phyloP scores from a whole-genome alignment of 2,329 filamentous ascomycete species.

The Fusarium torreyae region DNA sequence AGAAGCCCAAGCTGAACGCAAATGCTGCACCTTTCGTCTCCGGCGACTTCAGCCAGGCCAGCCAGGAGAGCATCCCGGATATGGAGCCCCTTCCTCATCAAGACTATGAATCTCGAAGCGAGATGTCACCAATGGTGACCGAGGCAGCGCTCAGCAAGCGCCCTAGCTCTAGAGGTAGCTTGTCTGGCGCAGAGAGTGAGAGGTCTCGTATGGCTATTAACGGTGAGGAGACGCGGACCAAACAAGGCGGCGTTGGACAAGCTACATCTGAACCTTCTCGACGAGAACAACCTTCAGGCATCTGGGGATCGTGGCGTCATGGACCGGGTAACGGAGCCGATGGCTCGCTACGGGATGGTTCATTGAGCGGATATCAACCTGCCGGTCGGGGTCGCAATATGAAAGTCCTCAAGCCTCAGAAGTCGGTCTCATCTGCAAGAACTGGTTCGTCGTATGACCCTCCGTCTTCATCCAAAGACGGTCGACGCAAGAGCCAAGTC shows the following conservation, averaged over 20 bases:
- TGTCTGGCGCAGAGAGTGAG: slow-evolving; percentile 62
- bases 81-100: slow-evolving; percentile 39
- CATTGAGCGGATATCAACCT: slow-evolving; percentile 79
- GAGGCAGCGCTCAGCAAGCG: slow-evolving; percentile 56
- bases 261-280: slow-evolving; percentile 53
- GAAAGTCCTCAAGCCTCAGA: slow-evolving; percentile 89
- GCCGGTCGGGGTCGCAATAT: slow-evolving; percentile 78
- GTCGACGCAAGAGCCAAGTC: slow-evolving; percentile 69
- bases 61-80: slow-evolving; percentile 34
- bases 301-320: slow-evolving; percentile 81
- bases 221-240: slow-evolving; percentile 44
- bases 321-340: slow-evolving; percentile 67
- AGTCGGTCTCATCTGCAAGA: slow-evolving; percentile 70
- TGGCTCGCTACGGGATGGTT: slow-evolving; percentile 65
- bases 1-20: slow-evolving; percentile 73
- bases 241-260: slow-evolving; percentile 46
- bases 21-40: slow-evolving; percentile 61
- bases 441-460: slow-evolving; percentile 69
- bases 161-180: slow-evolving; percentile 53
- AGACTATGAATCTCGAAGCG: slow-evolving; percentile 47
- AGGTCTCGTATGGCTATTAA: slow-evolving; percentile 48
- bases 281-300: slow-evolving; percentile 68
- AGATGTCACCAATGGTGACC: slow-evolving; percentile 56
- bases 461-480: slow-evolving; percentile 63
- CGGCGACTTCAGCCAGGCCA: slow-evolving; percentile 52